Conservation (phyloP, 225 moss, liverwort and hornwort species). For the Marchantia paleacea region DNA sequence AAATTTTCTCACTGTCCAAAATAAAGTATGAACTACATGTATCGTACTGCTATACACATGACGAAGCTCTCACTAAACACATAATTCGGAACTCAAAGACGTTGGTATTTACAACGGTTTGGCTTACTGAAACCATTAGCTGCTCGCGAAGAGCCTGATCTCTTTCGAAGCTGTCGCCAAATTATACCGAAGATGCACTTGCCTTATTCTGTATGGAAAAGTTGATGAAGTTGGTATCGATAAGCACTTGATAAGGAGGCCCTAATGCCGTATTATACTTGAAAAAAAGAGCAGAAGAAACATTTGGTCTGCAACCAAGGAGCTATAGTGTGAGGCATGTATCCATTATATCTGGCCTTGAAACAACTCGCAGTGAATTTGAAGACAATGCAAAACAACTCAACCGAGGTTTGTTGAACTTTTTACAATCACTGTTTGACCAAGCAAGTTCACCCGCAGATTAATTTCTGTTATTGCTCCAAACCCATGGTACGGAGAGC, state of each 20-base stretch:
- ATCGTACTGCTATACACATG: no score
- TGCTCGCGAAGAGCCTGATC: background rate
- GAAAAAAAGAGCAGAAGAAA: slow-evolving; percentile 85
- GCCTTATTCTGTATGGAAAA: slow-evolving; percentile 99
- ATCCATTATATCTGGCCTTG: background rate
- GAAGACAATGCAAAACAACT: background rate
- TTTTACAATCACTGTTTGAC: no score
- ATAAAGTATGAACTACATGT: background rate
- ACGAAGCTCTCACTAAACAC: no score
- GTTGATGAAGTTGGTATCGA: slow-evolving; percentile 99
- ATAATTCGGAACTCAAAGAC: no score
- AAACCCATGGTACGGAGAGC: no score
- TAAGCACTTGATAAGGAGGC: slow-evolving; percentile 90
- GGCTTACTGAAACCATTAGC: no score
- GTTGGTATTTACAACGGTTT: no score
- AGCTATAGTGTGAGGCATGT: background rate
- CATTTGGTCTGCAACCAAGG: slow-evolving; percentile 66
- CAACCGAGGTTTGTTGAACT: no score
- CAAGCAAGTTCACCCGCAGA: no score
- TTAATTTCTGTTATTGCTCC: no score
- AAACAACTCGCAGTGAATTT: background rate
- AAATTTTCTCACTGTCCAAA: background rate
- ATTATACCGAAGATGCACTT: slow-evolving; percentile 7
- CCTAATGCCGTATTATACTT: slow-evolving; percentile 92
- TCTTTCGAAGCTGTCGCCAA: background rate